A percentile compares a stretch with the other conserved stretches of the same genome.
Evolutionary conservation across 176 grass and related monocot genomes (phyloP).

Genomic region (Dactylis glomerata): DNA sequence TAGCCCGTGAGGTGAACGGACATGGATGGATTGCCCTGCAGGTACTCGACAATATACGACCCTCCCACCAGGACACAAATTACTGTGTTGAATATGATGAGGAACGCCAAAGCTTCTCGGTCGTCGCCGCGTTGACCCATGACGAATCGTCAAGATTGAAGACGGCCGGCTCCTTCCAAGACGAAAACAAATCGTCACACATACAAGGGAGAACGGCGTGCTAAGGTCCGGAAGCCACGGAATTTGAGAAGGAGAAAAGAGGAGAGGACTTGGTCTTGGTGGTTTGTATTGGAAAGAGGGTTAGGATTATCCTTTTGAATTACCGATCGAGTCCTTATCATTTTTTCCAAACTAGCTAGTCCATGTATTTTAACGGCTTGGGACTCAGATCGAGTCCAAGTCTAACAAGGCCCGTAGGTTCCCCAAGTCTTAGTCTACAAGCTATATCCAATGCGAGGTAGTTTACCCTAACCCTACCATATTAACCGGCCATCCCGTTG

Average conservation of each 20-base stretch:
- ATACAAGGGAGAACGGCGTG: not conserved
- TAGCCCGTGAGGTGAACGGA: slow-evolving; percentile 17
- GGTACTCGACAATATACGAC: not conserved
- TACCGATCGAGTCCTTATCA: no score
- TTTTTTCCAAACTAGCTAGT: no score
- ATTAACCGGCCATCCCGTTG: not conserved
- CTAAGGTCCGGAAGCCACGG: not conserved
- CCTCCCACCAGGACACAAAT: not conserved
- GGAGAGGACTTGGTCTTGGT: not conserved
- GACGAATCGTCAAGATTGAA: not conserved
- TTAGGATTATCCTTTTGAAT: not conserved
- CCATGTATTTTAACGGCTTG: no score
- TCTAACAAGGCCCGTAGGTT: no score
- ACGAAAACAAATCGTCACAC: no score
- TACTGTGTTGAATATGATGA: not conserved
- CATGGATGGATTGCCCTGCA: not conserved
- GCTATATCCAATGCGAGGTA: no score
- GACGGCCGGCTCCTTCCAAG: not conserved
- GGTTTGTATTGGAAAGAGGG: not conserved
- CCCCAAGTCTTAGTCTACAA: no score
- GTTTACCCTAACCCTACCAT: not conserved
- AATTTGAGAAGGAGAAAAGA: not conserved
- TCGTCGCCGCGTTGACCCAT: not conserved
- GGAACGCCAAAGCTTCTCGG: not conserved
- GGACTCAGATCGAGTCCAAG: no score